Evolutionary conservation across 768 basidiomycete genomes (phyloP), one percentile per base, ranked within the genome.

Genomic region (Termitomyces sp.): DNA sequence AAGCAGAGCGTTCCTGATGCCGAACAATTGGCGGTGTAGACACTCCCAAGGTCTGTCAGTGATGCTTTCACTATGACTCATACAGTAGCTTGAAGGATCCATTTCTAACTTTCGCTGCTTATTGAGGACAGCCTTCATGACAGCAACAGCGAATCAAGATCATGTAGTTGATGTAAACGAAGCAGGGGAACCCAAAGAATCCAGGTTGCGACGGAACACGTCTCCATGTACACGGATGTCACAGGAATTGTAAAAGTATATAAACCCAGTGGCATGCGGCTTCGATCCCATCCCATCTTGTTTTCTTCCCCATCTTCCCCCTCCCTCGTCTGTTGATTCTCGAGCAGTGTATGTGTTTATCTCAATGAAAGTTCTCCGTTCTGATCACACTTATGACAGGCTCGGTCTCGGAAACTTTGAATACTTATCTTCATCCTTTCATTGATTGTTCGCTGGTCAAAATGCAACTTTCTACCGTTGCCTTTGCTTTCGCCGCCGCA

Each of bases 401-500:
- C 74, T 75, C 72, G 60, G 58, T 62, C 49, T 63, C 63, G 40
- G 32, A 34, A 54, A 45, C 56, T 49, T 48, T 26, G 5, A n/a
- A 8, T 41, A 51, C 43, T 2, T 17, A 26, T 17, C 12, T 41
- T 17, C 30, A 30, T 45, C 35, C 44, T 45, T 56, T 37, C 55
- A 35, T 60, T 61, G 61, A 45, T 41, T 40, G 28, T 56, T 53
- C 53, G 22, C 61, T 57, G 58, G 63, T 54, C 55, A 76, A 69
- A 67, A 85, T 84, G 82, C 81, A 70, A 66, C 79, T 78, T 70
- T 74, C 77, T 58, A 55, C 74, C 64, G 70, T 73, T 62, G 60
- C 69, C 45, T 64, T 71, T 71, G 73, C 75, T 63, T 68, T 80
- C 60, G 63, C 73, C 60, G 65, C 75, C 60, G 72, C 74, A 57